Base-by-base conservation (phyloP, 352 stramenopile species). In the Phytophthora constricta region DNA sequence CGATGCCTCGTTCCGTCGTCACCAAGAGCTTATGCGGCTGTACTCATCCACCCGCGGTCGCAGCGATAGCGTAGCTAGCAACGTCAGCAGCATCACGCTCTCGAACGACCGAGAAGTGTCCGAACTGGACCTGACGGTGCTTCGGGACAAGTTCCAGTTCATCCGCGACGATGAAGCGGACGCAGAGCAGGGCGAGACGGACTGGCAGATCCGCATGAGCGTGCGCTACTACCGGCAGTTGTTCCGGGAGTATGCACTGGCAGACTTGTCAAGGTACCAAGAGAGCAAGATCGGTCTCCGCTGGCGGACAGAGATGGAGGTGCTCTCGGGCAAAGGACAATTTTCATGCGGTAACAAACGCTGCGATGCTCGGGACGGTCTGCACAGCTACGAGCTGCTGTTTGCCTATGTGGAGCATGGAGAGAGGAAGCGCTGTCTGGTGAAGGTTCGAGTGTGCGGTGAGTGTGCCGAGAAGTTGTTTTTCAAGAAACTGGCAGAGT, bases 201-300 rank as follows among this genome's bases (percentile, higher is more conserved):
- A 92, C 72, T 96, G 89, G 89, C 57, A 79, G 33, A 74, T 93
- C 66, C 84, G 87, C 58, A 89, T 96, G 75, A 92, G 85, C 49
- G 80, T 89, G 34, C 77, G 82, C n/a, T 96, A 96, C 74, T 96
- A 96, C 66, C 76, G 72, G 42, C 74, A 86, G 58, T 79, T 96
- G 28, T 96, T 90, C 62, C 88, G 89, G 34, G 86, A 94, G 71
- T 95, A 93, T 52, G 89, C 86, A 31, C 73, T 96, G 22, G 82
- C 76, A 4, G 87, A 96, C 60, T 67, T 96, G 9, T 88, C 78
- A 5, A 68, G 72, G 10, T 90, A 85, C 55, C 53, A 77, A 37
- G 86, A 91, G 17, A 80, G 84, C 25, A 82, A 81, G 59, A 79
- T 95, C 25, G 89, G 86, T 0, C 68, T 96, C 3, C 83, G 89